Evolutionary conservation across 1,284 basidiomycete genomes (phyloP).

Genomic region (Moesziomyces sp.): DNA sequence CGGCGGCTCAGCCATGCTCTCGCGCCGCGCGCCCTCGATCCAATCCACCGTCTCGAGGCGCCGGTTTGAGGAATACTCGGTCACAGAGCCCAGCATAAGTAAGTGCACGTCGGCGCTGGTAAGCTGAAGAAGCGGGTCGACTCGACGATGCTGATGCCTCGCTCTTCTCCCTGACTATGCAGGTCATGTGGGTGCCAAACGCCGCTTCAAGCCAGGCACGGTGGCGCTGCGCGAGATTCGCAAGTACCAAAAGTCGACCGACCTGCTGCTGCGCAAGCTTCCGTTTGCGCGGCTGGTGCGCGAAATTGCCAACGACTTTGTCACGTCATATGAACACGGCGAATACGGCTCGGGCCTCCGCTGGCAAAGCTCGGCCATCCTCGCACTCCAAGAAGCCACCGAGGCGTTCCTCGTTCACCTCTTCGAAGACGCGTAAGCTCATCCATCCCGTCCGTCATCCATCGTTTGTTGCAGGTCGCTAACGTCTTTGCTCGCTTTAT

Average conservation of each 20-base stretch:
- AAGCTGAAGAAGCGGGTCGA: too few relatives aligned
- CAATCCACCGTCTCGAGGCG: constrained; percentile 33
- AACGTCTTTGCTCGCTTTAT: neutral
- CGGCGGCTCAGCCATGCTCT: constrained; percentile 47
- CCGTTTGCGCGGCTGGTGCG: constrained; percentile 66
- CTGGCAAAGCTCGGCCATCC: constrained; percentile 66
- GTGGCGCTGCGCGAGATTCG: constrained; percentile 67
- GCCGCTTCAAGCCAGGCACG: constrained; percentile 63
- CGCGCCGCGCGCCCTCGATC: constrained; percentile 42
- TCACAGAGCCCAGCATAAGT: constrained; percentile 47
- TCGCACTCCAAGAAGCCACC: constrained; percentile 67
- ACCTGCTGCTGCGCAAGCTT: constrained; percentile 64
- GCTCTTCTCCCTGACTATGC: neutral
- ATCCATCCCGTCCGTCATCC: neutral
- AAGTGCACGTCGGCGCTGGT: constrained; percentile 1
- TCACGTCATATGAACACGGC: constrained; percentile 61
- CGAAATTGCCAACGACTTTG: constrained; percentile 66
- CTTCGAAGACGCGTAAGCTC: constrained; percentile 67
- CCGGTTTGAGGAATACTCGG: constrained; percentile 38
- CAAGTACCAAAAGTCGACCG: constrained; percentile 65
- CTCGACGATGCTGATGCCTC: neutral
- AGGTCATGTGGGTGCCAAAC: constrained; percentile 43
- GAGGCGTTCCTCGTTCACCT: constrained; percentile 66
- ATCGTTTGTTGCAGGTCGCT: neutral
- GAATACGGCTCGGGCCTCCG: constrained; percentile 57